phyloP scores from a whole-genome alignment of 2,329 filamentous ascomycete genomes.

The Penicillium digitatum region DNA sequence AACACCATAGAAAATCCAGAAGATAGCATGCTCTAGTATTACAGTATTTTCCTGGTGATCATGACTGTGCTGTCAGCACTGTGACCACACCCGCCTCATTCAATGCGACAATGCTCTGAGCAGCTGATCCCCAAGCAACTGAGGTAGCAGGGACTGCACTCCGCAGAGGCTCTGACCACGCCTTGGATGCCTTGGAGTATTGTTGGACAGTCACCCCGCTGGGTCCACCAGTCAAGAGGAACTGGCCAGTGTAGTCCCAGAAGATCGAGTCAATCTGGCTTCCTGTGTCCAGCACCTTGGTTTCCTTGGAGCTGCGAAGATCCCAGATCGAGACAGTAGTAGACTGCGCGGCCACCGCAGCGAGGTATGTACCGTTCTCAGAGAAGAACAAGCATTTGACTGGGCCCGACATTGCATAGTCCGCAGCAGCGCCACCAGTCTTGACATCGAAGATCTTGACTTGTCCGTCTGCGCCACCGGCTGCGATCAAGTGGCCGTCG shows the following conservation, averaged over 20 bases:
- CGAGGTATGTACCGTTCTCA: slow-evolving; percentile 96
- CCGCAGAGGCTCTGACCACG: slow-evolving; percentile 81
- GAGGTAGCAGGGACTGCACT: slow-evolving; percentile 69
- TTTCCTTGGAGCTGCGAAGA: slow-evolving; percentile 75
- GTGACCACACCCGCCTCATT: slow-evolving; percentile 71
- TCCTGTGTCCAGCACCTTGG: slow-evolving; percentile 83
- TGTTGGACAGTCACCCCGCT: slow-evolving; percentile 82
- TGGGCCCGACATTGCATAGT: slow-evolving; percentile 62
- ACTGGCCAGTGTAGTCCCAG: slow-evolving; percentile 97
- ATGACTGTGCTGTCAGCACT: slow-evolving; percentile 59
- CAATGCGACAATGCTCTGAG: slow-evolving; percentile 69
- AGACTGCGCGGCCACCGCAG: slow-evolving; percentile 72
- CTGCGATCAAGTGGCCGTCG: slow-evolving; percentile 89
- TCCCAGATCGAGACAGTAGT: slow-evolving; percentile 84
- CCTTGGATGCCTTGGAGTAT: slow-evolving; percentile 80
- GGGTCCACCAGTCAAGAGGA: slow-evolving; percentile 74
- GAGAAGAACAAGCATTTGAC: slow-evolving; percentile 79
- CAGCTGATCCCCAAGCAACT: slow-evolving; percentile 72
- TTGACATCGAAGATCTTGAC: slow-evolving; percentile 89
- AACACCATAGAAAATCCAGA: slow-evolving; percentile 17
- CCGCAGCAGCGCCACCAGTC: slow-evolving; percentile 69
- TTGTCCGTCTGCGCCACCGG: slow-evolving; percentile 72
- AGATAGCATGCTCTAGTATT: slow-evolving; percentile 24
- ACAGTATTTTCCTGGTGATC: slow-evolving; percentile 25
- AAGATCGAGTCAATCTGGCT: slow-evolving; percentile 69